phyloP scores from a whole-genome alignment of 345 rosid species.

The Rhizophora mangle region DNA sequence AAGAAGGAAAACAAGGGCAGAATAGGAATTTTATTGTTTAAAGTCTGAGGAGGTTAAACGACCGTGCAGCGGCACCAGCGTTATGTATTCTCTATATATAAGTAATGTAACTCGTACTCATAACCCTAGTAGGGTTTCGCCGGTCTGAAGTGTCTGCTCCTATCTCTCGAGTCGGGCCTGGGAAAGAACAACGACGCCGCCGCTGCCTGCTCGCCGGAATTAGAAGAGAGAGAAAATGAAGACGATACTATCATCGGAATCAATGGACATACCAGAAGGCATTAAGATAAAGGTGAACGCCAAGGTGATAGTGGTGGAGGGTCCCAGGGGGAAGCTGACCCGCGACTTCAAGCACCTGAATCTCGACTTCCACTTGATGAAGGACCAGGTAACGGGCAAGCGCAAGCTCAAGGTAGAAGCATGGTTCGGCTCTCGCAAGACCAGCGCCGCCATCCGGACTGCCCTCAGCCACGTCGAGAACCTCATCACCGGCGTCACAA shows the following conservation, averaged over 20 bases:
- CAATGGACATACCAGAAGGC: slow-evolving; percentile 51
- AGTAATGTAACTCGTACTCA: no score
- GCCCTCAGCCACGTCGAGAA: slow-evolving; percentile 71
- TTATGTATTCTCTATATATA: no score
- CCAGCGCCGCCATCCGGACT: slow-evolving; percentile 59
- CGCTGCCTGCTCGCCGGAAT: background rate
- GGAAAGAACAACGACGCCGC: background rate
- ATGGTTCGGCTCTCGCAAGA: slow-evolving; percentile 57
- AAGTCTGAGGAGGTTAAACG: no score
- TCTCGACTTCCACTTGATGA: slow-evolving; percentile 47
- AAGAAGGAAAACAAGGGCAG: no score
- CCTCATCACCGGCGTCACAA: slow-evolving; percentile 64
- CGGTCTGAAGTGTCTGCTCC: no score
- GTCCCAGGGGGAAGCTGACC: slow-evolving; percentile 41
- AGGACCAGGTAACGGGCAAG: slow-evolving; percentile 47
- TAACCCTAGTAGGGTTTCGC: no score
- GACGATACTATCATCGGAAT: slow-evolving; percentile 44
- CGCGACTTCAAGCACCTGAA: slow-evolving; percentile 52
- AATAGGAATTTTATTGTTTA: no score
- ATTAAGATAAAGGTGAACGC: slow-evolving; percentile 41
- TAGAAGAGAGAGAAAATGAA: slow-evolving; percentile 28
- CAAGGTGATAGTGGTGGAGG: slow-evolving; percentile 46
- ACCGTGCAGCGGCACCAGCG: no score
- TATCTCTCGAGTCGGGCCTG: no score
- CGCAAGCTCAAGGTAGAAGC: slow-evolving; percentile 56